These are phyloP conservation scores for Aspergillus haitiensis DNA, from an alignment of 495 filamentous ascomycete species.

Conservation along the genomic window DNA sequence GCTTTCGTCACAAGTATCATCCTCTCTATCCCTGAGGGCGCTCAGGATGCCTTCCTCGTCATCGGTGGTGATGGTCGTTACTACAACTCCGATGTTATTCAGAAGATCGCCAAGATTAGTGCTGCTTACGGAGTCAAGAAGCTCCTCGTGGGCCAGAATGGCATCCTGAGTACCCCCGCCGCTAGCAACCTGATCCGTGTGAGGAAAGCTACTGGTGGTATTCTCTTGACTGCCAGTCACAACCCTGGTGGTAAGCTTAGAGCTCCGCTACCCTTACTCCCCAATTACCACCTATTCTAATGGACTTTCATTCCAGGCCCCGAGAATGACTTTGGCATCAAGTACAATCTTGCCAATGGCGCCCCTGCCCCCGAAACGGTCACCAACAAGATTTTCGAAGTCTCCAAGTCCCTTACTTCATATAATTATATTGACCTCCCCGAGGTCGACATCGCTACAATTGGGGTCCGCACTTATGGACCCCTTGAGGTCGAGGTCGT, in stretches of 20 bases:
- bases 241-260: conserved; percentile 85
- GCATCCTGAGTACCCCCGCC: conserved; percentile 93
- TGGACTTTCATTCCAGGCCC: conserved; percentile 59
- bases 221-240: conserved; percentile 94
- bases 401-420: conserved; percentile 80
- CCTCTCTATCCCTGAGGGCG: conserved; percentile 94
- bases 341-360: conserved; percentile 96
- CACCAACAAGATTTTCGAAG: conserved; percentile 95
- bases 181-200: conserved; percentile 94
- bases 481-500: conserved; percentile 90
- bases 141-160: conserved; percentile 90
- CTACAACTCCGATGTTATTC: conserved; percentile 94
- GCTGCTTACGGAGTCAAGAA: conserved; percentile 99
- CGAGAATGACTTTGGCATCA: conserved; percentile 94
- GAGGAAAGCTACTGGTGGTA: conserved; percentile 91
- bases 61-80: conserved; percentile 97
- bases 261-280: background rate
- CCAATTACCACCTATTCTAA: background rate
- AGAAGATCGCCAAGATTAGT: conserved; percentile 95
- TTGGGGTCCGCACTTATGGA: conserved; percentile 83
- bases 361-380: conserved; percentile 92
- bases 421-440: conserved; percentile 92
- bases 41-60: conserved; percentile 81
- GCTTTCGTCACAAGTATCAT: conserved; percentile 91
- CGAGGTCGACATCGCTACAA: conserved; percentile 76